phyloP scores from a whole-genome alignment of 2,329 filamentous ascomycete genomes.

The Verticillium tricorpus region DNA sequence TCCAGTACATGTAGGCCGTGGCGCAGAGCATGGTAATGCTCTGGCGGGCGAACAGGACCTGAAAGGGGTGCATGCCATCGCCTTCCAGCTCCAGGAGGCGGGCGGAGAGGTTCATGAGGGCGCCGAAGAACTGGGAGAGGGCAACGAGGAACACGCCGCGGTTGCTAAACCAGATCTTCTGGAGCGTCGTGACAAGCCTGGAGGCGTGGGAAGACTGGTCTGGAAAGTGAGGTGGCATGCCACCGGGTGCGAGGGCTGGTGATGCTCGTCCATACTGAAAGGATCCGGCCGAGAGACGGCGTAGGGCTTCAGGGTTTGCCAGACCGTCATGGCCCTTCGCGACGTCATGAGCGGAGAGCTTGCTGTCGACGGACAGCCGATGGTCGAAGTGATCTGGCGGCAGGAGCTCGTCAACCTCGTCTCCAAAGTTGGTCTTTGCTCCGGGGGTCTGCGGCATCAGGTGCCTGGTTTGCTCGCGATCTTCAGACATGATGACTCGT shows the following conservation, averaged over 20 bases:
- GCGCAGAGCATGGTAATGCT: constrained; percentile 64
- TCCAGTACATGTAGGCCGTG: constrained; percentile 69
- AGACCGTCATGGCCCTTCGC: constrained; percentile 15
- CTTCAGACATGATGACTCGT: constrained; percentile 14
- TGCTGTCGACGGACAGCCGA: constrained; percentile 18
- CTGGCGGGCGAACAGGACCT: constrained; percentile 80
- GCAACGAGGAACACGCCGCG: constrained; percentile 71
- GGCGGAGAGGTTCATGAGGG: constrained; percentile 80
- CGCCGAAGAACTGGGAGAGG: constrained; percentile 73
- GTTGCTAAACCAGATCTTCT: constrained; percentile 56
- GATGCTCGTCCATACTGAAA: constrained; percentile 21
- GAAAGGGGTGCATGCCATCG: constrained; percentile 73
- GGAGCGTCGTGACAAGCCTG: constrained; percentile 10
- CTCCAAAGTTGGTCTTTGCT: constrained; percentile 16
- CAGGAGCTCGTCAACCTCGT: constrained; percentile 15
- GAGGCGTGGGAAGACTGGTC: not conserved
- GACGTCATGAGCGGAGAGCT: constrained; percentile 14
- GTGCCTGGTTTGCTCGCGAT: constrained; percentile 5
- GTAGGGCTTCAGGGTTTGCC: constrained; percentile 25
- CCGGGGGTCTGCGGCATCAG: constrained; percentile 17
- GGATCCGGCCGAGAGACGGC: constrained; percentile 36
- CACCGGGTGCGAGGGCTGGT: constrained; percentile 17
- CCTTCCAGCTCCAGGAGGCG: constrained; percentile 69
- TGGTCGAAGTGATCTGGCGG: constrained; percentile 18
- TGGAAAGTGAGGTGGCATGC: constrained; percentile 1